Base-by-base conservation (phyloP, 352 stramenopile genomes). In the Elongisporangium anandrum region DNA sequence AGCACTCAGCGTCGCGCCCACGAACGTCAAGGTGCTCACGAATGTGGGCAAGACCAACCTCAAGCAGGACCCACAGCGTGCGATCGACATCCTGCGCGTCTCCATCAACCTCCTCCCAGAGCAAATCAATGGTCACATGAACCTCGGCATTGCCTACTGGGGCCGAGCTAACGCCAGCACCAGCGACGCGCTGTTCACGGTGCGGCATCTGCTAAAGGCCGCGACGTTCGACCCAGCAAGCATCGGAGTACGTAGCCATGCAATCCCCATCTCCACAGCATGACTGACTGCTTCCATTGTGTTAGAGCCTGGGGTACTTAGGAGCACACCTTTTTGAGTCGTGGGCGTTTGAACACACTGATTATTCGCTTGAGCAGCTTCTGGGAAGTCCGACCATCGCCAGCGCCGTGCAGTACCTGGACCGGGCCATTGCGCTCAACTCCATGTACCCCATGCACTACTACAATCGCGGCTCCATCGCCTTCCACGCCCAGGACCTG, bases 11-110 rank as follows among this genome's bases (percentile, higher is more conserved):
- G 70, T 90, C 12, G 70, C 73, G 0, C 85, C 85, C 7, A 77
- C 72, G 5, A 95, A 92, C 52, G 69, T 87, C 61, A 95, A 95
- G 66, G 82, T 87, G 34, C 70, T 93, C 2, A 85, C 71, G 16
- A 93, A 95, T 55, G 59, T 82, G 39, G 80, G 69, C 21, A 92
- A 95, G 61, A 78, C 74, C 15, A 24, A 86, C 5, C 72, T 94
- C 4, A 70, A 74, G 34, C n/a, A 48, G 16, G 65, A 91, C 52
- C 68, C 75, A 1, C 34, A 53, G 3, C 65, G 57, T 10, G 75
- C 81, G 9, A 59, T 87, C 12, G 26, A 66, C 10, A 69, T 84
- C 10, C 45, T 84, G 19, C 69, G 74, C 1, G 51, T 78, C 1
- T 59, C 76, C 2, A 58, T 79, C 0, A 71, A 63, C 16, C 54